Evolutionary conservation across 2,329 filamentous ascomycete genomes (phyloP).

Genomic region (Aureobasidium leucospermi): DNA sequence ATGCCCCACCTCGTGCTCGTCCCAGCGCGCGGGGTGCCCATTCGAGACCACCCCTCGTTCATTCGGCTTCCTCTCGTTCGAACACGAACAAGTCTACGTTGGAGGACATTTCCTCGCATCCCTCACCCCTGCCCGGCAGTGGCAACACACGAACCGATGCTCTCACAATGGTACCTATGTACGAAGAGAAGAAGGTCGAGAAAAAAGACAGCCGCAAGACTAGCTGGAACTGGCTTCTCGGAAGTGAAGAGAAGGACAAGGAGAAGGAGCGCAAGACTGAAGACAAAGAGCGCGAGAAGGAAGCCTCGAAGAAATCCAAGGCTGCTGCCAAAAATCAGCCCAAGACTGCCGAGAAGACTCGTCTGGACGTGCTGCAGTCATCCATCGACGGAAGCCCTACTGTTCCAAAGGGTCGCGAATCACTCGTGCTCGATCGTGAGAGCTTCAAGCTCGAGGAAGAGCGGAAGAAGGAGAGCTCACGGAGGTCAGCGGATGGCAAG

Average conservation of each 20-base stretch:
- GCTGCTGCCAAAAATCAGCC: conserved; percentile 24
- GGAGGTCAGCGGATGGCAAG: conserved; percentile 66
- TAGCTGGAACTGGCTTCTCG: conserved; percentile 75
- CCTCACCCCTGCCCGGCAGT: conserved; percentile 63
- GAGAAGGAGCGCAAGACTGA: conserved; percentile 24
- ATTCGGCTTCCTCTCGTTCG: conserved; percentile 27
- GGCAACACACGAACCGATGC: conserved; percentile 63
- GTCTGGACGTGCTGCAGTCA: conserved; percentile 78
- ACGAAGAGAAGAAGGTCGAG: conserved; percentile 64
- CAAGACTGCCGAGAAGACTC: conserved; percentile 68
- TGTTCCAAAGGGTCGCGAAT: conserved; percentile 59
- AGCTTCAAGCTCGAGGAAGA: conserved; percentile 69
- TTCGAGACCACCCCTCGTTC: conserved; percentile 24
- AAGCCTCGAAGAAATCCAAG: conserved; percentile 16
- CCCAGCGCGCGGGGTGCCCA: conserved; percentile 27
- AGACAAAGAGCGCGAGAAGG: conserved; percentile 16
- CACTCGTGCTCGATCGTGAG: conserved; percentile 74
- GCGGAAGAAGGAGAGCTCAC: conserved; percentile 68
- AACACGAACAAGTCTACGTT: conserved; percentile 34
- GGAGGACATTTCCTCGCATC: conserved; percentile 58
- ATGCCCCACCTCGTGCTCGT: conserved; percentile 16
- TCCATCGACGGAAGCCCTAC: conserved; percentile 61
- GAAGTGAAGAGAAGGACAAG: conserved; percentile 57
- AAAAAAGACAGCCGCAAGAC: conserved; percentile 68
- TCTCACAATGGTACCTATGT: conserved; percentile 72